phyloP scores from a whole-genome alignment of 148 eudicot species.

The Nepenthes gracilis region DNA sequence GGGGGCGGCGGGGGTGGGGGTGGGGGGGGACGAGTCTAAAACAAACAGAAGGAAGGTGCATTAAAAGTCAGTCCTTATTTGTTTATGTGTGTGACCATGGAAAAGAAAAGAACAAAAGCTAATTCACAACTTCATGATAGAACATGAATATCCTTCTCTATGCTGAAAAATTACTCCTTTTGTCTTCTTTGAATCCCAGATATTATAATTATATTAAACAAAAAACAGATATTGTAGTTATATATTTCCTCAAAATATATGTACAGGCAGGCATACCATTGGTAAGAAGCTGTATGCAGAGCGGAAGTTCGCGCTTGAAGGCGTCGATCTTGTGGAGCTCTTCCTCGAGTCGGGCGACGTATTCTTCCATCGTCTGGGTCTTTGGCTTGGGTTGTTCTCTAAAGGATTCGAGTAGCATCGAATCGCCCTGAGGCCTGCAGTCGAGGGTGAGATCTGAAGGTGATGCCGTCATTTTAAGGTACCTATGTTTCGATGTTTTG shows the following conservation, averaged over 20 bases:
- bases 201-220: not conserved
- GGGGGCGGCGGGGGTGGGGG: no score
- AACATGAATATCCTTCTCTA: constrained; percentile 14
- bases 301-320: constrained; percentile 95
- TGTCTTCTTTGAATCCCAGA: not conserved
- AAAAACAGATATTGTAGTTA: not conserved
- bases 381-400: constrained; percentile 24
- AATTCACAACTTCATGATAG: constrained; percentile 5
- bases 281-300: constrained; percentile 85
- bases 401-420: constrained; percentile 58
- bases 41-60: not conserved
- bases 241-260: not conserved
- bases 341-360: constrained; percentile 71
- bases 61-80: constrained; percentile 23
- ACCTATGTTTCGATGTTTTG: not conserved
- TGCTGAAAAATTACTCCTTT: not conserved
- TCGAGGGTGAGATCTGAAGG: constrained; percentile 66
- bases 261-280: constrained; percentile 38
- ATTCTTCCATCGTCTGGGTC: constrained; percentile 59
- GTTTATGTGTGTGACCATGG: constrained; percentile 10
- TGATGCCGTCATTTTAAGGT: constrained; percentile 51
- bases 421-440: constrained; percentile 64
- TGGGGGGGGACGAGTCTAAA: no score
- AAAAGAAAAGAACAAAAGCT: constrained; percentile 10
- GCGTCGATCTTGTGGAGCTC: constrained; percentile 94